Base-by-base conservation (phyloP, 2,329 filamentous ascomycete genomes). In the Aspergillus sp. region DNA sequence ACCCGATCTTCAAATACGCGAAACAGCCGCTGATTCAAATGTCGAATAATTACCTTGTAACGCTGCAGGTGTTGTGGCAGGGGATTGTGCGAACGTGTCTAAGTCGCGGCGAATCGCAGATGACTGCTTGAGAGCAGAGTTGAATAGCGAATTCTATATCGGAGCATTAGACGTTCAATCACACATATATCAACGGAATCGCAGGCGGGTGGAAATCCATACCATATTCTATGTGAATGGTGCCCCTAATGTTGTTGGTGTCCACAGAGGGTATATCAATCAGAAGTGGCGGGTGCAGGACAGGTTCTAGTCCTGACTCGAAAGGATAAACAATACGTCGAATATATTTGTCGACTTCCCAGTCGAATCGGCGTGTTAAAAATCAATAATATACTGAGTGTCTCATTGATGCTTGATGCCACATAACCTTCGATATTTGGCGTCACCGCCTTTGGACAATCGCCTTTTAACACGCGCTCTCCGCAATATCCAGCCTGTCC, bases 101-200 rank as follows among this genome's bases (percentile, higher is more conserved):
- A 96, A 85, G 70, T 95, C 90, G 70, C 84, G 85, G 67, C 89
- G 88, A 65, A 96, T 86, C 45, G 89, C 85, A 66, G 90, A 90
- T 65, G 88, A 91, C 78, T 96, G 91, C 77, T 91, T 91, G 54
- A 95, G 81, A 53, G 90, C 90, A 57, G 90, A 89, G 73, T 96
- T 96, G 80, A 93, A 96, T 51, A 91, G 82, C 45, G 90, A 88
- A 69, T 93, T 93, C 90, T 91, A 21, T 8, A 54, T 9, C n/a
- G 12, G 5, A 5, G 33, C 9, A 15, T 39, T 19, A 19, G 14
- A 40, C 6, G n/a, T 8, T 25, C 39, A 46, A 33, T 58, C 31
- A 55, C 41, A 25, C n/a, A 9, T 37, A 23, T 11, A 37, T 37
- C 43, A 35, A 46, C 9, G 15, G 14, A 17, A 35, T n/a, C 15